Percentiles rank a stretch among this genome's conserved stretches.
Conservation (phyloP, 164 flowering plant species). For the Piper betle region DNA sequence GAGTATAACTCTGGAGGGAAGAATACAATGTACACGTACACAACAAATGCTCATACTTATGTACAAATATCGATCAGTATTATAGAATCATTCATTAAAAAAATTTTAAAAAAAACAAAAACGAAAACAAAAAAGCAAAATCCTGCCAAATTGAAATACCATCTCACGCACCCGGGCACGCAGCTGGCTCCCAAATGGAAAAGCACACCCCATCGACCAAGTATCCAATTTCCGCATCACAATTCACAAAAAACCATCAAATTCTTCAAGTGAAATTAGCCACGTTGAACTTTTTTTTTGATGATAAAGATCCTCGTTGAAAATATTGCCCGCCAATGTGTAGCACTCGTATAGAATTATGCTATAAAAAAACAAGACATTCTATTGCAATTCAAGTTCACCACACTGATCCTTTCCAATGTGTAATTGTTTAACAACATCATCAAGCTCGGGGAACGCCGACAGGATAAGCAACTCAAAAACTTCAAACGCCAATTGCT, state of each 20-base stretch:
- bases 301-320: too few species aligned
- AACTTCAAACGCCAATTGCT: conserved; percentile 65
- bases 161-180: neutral
- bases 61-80: neutral
- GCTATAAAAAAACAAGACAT: neutral
- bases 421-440: conserved; percentile 41
- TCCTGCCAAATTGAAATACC: neutral
- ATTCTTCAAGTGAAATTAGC: too few species aligned
- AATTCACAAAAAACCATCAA: too few species aligned
- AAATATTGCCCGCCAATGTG: neutral
- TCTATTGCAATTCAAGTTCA: conserved; percentile 10
- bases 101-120: too few species aligned
- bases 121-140: too few species aligned
- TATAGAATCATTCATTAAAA: too few species aligned
- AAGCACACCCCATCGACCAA: neutral
- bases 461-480: conserved; percentile 67
- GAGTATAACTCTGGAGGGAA: too few species aligned
- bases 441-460: conserved; percentile 76
- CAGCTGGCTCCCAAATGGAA: neutral
- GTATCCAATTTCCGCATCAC: too few species aligned
- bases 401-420: conserved; percentile 71
- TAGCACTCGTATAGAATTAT: neutral
- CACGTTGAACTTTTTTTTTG: too few species aligned
- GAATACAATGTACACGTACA: neutral
- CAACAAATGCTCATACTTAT: neutral